Conservation (phyloP, 768 basidiomycete species). For the Favolaschia claudopus region DNA sequence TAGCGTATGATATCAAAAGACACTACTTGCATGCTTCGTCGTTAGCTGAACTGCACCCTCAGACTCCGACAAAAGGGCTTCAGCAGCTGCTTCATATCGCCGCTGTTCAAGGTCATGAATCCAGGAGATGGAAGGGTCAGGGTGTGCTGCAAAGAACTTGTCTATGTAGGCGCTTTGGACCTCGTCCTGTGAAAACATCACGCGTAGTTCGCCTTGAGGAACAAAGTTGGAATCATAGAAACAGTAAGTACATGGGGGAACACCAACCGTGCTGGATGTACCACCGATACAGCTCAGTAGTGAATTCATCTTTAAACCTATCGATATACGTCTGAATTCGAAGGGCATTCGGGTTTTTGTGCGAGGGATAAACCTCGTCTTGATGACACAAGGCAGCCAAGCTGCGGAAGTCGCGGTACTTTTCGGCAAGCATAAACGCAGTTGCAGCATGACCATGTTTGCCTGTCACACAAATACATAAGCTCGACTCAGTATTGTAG, state of each 20-base stretch:
- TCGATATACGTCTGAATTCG: slow-evolving; percentile 79
- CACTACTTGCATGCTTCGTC: slow-evolving; percentile 74
- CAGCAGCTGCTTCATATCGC: slow-evolving; percentile 70
- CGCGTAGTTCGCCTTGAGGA: slow-evolving; percentile 74
- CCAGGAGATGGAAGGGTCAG: slow-evolving; percentile 79
- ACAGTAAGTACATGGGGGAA: background rate
- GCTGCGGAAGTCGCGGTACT: slow-evolving; percentile 84
- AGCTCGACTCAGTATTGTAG: background rate
- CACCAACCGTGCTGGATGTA: slow-evolving; percentile 86
- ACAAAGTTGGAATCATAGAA: slow-evolving; percentile 2
- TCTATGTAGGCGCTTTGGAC: slow-evolving; percentile 70
- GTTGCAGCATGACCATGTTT: slow-evolving; percentile 67
- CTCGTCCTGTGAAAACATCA: slow-evolving; percentile 81
- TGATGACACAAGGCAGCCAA: slow-evolving; percentile 87
- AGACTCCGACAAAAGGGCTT: slow-evolving; percentile 69
- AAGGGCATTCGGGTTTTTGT: slow-evolving; percentile 67
- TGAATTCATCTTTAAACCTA: slow-evolving; percentile 82
- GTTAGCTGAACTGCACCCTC: slow-evolving; percentile 62
- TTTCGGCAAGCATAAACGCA: slow-evolving; percentile 86
- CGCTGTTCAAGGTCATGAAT: slow-evolving; percentile 82
- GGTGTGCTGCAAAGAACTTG: slow-evolving; percentile 69
- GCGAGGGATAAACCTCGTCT: slow-evolving; percentile 65
- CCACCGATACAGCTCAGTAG: slow-evolving; percentile 90
- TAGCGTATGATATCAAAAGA: background rate
- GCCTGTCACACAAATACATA: slow-evolving; percentile 54